Conservation (phyloP, 1,284 basidiomycete species). For the Chalciporus piperatoides region DNA sequence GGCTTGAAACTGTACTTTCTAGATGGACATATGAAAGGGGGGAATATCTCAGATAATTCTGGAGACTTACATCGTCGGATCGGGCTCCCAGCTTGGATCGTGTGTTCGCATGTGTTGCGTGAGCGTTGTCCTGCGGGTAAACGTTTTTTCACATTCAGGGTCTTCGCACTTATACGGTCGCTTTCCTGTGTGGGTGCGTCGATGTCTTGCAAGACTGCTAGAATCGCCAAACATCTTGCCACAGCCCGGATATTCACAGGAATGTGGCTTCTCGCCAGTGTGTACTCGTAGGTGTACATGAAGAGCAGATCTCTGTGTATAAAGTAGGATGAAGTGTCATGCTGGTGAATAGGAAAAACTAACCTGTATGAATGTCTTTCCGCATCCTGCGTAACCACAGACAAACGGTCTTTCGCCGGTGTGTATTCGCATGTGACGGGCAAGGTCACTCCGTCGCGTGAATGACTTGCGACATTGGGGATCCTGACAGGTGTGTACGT, state of each 20-base stretch:
- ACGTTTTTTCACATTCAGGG: conserved; percentile 77
- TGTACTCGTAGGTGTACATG: conserved; percentile 85
- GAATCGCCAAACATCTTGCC: conserved; percentile 84
- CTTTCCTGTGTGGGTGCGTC: conserved; percentile 82
- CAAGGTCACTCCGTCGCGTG: conserved; percentile 70
- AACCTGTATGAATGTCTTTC: conserved; percentile 86
- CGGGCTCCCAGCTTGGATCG: conserved; percentile 75
- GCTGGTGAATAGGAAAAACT: conserved; percentile 11
- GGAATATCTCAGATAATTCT: conserved; percentile 6
- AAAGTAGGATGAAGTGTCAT: conserved; percentile 12
- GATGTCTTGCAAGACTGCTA: conserved; percentile 83
- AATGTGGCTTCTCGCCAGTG: conserved; percentile 86
- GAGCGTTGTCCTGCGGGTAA: conserved; percentile 76
- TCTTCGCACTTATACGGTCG: conserved; percentile 80
- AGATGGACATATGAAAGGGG: conserved; percentile 15
- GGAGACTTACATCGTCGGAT: conserved; percentile 69
- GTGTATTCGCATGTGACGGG: conserved; percentile 82
- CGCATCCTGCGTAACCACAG: conserved; percentile 66
- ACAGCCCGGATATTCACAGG: conserved; percentile 82
- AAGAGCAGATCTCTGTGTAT: conserved; percentile 70
- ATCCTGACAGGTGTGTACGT: conserved; percentile 53
- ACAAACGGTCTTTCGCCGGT: conserved; percentile 84
- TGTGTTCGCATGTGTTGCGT: conserved; percentile 81
- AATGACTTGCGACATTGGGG: conserved; percentile 73
- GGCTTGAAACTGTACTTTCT: conserved; percentile 76